These are phyloP conservation scores for Russula compacta DNA, from an alignment of 768 basidiomycete genomes.

Conservation along the genomic window DNA sequence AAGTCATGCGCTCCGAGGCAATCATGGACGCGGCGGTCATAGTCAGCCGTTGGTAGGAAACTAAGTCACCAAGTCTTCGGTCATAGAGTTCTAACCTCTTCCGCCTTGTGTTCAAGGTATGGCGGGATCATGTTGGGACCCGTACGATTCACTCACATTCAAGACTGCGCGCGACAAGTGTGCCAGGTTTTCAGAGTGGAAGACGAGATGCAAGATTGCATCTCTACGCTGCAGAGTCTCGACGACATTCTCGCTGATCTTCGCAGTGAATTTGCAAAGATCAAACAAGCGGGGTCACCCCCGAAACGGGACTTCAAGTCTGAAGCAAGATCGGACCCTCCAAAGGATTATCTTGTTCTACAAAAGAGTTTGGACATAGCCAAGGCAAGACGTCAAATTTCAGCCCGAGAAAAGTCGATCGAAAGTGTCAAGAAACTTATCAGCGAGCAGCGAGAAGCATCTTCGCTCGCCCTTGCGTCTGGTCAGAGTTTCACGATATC, in stretches of 20 bases:
- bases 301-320: background rate
- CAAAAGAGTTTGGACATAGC: slow-evolving; percentile 39
- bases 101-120: slow-evolving; percentile 39
- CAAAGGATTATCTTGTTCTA: slow-evolving; percentile 39
- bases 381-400: slow-evolving; percentile 59
- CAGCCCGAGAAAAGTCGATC: slow-evolving; percentile 61
- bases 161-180: slow-evolving; percentile 65
- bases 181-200: slow-evolving; percentile 56
- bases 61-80: background rate
- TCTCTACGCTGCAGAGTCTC: slow-evolving; percentile 46
- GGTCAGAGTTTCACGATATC: background rate
- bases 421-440: slow-evolving; percentile 50
- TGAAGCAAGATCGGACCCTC: background rate
- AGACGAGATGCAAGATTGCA: slow-evolving; percentile 58
- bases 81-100: background rate
- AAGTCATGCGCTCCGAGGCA: slow-evolving; percentile 59
- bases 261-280: slow-evolving; percentile 38
- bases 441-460: slow-evolving; percentile 27
- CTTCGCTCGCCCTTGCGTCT: background rate
- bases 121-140: slow-evolving; percentile 78
- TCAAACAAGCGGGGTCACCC: background rate
- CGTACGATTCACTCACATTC: slow-evolving; percentile 64
- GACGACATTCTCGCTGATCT: slow-evolving; percentile 54
- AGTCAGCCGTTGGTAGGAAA: slow-evolving; percentile 62
- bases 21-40: slow-evolving; percentile 73